phyloP scores from a whole-genome alignment of 768 basidiomycete species.

The Pisolithus marmoratus region DNA sequence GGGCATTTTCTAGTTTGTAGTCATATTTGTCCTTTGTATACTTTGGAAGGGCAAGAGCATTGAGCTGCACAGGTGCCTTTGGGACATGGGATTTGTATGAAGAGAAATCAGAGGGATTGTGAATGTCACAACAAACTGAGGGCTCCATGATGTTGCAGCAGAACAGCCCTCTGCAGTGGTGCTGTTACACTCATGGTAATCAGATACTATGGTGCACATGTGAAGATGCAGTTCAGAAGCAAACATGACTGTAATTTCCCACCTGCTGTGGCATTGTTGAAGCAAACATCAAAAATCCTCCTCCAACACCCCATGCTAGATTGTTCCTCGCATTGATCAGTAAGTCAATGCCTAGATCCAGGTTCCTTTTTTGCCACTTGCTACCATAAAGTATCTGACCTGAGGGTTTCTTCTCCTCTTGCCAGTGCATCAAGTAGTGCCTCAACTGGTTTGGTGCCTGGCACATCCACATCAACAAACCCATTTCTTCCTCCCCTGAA shows the following conservation, averaged over 20 bases:
- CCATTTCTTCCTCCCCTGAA: no score
- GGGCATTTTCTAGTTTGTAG: background rate
- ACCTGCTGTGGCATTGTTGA: conserved; percentile 16
- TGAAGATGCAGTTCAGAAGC: background rate
- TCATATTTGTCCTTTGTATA: background rate
- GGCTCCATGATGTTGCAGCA: conserved; percentile 8
- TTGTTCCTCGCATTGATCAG: conserved; percentile 23
- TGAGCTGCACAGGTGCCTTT: background rate
- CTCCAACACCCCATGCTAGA: conserved; percentile 8
- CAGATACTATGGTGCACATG: conserved; percentile 2
- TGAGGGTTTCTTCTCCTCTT: background rate
- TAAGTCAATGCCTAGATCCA: conserved; percentile 19
- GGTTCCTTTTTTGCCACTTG: conserved; percentile 2
- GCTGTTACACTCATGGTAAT: conserved; percentile 4
- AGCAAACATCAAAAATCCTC: conserved; percentile 13
- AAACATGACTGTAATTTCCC: conserved; percentile 4
- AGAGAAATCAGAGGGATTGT: conserved; percentile 9
- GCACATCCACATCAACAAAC: no score
- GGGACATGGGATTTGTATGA: background rate
- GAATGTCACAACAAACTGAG: conserved; percentile 21
- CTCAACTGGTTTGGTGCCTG: no score
- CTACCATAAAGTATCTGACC: conserved; percentile 1
- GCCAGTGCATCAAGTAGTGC: no score
- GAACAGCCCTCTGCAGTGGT: conserved; percentile 6
- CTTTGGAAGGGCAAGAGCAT: background rate